Percentiles rank a stretch among this genome's conserved stretches.
Conservation (phyloP, 805 yeast genomes). For the Ogataea wickerhamii region DNA sequence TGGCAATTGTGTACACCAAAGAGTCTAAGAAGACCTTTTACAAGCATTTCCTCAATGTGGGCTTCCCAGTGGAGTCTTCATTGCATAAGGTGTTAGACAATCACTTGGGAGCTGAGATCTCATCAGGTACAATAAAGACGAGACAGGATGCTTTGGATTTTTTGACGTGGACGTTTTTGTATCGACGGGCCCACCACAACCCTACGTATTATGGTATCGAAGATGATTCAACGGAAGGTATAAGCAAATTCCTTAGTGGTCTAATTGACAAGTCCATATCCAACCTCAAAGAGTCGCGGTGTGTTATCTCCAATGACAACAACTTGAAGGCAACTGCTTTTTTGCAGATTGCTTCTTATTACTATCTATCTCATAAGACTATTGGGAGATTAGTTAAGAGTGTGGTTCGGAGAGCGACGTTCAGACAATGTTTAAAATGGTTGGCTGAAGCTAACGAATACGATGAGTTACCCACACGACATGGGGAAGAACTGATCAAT, state of each 20-base stretch:
- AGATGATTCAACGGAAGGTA: slow-evolving; percentile 53
- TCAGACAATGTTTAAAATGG: slow-evolving; percentile 61
- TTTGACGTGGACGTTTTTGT: slow-evolving; percentile 72
- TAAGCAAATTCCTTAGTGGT: slow-evolving; percentile 53
- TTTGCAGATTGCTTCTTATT: slow-evolving; percentile 81
- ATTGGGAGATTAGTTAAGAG: slow-evolving; percentile 63
- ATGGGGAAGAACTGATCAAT: slow-evolving; percentile 86
- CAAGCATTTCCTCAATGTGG: slow-evolving; percentile 73
- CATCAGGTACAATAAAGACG: slow-evolving; percentile 61
- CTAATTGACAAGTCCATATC: slow-evolving; percentile 68
- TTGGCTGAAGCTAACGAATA: slow-evolving; percentile 68
- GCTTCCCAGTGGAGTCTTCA: slow-evolving; percentile 81
- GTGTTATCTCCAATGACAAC: slow-evolving; percentile 51
- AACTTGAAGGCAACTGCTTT: slow-evolving; percentile 68
- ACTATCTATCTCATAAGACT: slow-evolving; percentile 89
- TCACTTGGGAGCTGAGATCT: slow-evolving; percentile 78
- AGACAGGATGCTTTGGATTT: slow-evolving; percentile 73
- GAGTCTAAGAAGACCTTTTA: slow-evolving; percentile 72
- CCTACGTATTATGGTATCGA: slow-evolving; percentile 76
- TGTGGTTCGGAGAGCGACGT: slow-evolving; percentile 42
- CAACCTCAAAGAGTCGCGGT: slow-evolving; percentile 66
- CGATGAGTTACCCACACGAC: slow-evolving; percentile 85
- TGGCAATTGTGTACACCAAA: slow-evolving; percentile 71
- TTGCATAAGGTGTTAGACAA: slow-evolving; percentile 73
- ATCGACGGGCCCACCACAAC: slow-evolving; percentile 69